Evolutionary conservation across 2,329 filamentous ascomycete species (phyloP).

Genomic region (Trichoderma cornu-damae): DNA sequence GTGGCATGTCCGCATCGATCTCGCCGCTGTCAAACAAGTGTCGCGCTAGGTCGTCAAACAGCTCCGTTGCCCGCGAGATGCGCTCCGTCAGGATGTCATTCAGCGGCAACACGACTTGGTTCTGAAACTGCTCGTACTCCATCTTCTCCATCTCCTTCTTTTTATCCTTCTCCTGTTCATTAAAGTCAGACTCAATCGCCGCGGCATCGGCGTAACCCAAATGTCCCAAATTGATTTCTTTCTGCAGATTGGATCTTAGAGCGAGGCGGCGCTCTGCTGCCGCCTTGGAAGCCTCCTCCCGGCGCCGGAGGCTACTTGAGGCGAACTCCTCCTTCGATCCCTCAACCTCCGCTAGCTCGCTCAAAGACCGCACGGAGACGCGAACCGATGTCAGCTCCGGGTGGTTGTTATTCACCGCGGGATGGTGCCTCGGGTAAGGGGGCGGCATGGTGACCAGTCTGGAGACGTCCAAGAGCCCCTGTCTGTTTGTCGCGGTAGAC

Average conservation of each 20-base stretch:
- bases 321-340: constrained; percentile 60
- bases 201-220: constrained; percentile 81
- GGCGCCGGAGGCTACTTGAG: constrained; percentile 51
- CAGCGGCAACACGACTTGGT: constrained; percentile 73
- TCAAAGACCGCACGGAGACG: constrained; percentile 65
- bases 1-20: constrained; percentile 71
- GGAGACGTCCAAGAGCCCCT: constrained; percentile 73
- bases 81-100: constrained; percentile 74
- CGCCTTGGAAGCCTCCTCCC: constrained; percentile 49
- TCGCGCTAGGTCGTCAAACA: constrained; percentile 70
- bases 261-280: constrained; percentile 53
- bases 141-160: constrained; percentile 69
- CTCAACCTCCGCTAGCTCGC: constrained; percentile 67
- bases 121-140: constrained; percentile 81
- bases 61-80: constrained; percentile 65
- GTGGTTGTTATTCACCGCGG: constrained; percentile 93
- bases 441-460: constrained; percentile 88
- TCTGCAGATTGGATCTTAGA: constrained; percentile 69
- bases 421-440: constrained; percentile 89
- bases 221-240: constrained; percentile 69
- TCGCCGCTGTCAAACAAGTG: constrained; percentile 62
- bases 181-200: constrained; percentile 70
- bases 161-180: constrained; percentile 62
- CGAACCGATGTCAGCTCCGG: constrained; percentile 79
- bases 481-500: constrained; percentile 43